These are phyloP conservation scores for Nectriaceae sp. DNA, from an alignment of 2,329 filamentous ascomycete species.

Conservation along the genomic window DNA sequence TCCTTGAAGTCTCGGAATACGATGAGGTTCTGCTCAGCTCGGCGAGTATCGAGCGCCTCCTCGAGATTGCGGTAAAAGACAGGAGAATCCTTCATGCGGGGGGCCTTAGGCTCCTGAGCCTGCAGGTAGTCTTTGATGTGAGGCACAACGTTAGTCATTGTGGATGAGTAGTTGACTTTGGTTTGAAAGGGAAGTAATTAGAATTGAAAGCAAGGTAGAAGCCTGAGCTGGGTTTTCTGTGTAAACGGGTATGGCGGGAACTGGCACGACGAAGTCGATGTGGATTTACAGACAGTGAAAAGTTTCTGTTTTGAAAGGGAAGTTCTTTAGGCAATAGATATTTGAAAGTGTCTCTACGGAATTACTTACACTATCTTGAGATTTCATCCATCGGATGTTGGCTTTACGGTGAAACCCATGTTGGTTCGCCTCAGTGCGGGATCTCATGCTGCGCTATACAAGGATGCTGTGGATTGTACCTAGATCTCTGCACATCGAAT, in stretches of 20 bases:
- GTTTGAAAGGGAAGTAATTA: neutral
- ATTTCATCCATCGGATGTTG: neutral
- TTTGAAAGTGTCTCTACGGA: neutral
- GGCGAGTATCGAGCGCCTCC: conserved; percentile 30
- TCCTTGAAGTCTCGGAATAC: conserved; percentile 15
- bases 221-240: neutral
- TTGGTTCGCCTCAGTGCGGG: neutral
- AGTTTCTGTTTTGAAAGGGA: too few relatives aligned
- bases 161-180: neutral
- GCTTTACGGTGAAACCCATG: neutral
- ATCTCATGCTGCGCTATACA: neutral
- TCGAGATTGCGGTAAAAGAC: conserved; percentile 32
- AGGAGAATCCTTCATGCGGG: conserved; percentile 7
- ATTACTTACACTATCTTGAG: neutral
- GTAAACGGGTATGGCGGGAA: neutral
- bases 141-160: conserved; percentile 12
- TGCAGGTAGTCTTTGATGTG: conserved; percentile 14
- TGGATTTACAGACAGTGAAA: too few relatives aligned
- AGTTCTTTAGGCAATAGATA: neutral
- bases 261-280: too few relatives aligned
- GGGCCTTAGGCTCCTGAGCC: conserved; percentile 9
- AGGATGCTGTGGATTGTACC: neutral
- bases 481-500: neutral
- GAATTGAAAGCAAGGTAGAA: neutral
- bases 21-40: conserved; percentile 26